Conservation (phyloP, 2,329 filamentous ascomycete species). For the Domatiomyces globalis region DNA sequence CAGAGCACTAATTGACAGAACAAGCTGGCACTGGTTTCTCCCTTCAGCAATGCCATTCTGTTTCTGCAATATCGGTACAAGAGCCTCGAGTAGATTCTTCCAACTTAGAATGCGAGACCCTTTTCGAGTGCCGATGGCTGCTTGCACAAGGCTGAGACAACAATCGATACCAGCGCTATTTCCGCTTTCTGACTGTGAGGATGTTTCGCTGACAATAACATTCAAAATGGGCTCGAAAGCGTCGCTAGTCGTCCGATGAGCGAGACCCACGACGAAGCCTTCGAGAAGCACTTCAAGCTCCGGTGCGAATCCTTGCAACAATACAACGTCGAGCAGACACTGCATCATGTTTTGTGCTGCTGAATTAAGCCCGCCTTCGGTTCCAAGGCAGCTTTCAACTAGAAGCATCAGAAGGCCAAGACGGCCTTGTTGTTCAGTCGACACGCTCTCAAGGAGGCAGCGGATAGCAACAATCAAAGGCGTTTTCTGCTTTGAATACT, state of each 20-base stretch:
- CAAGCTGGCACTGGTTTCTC: slow-evolving; percentile 16
- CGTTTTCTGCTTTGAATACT: slow-evolving; percentile 56
- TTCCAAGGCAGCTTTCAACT: slow-evolving; percentile 59
- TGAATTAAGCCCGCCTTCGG: slow-evolving; percentile 45
- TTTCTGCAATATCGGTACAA: slow-evolving; percentile 27
- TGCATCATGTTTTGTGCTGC: slow-evolving; percentile 40
- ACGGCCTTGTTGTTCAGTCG: slow-evolving; percentile 47
- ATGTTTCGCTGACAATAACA: slow-evolving; percentile 40
- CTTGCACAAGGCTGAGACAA: slow-evolving; percentile 46
- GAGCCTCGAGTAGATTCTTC: slow-evolving; percentile 45
- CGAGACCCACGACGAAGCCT: slow-evolving; percentile 64
- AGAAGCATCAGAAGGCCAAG: slow-evolving; percentile 88
- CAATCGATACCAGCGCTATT: neutral
- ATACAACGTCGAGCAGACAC: slow-evolving; percentile 32
- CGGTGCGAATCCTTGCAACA: slow-evolving; percentile 31
- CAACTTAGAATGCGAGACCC: slow-evolving; percentile 62
- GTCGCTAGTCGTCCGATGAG: slow-evolving; percentile 65
- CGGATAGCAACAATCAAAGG: slow-evolving; percentile 57
- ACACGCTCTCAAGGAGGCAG: slow-evolving; percentile 48
- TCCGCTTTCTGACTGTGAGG: slow-evolving; percentile 27
- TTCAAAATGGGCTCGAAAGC: slow-evolving; percentile 58
- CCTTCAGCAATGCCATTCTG: slow-evolving; percentile 10
- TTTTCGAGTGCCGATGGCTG: slow-evolving; percentile 64
- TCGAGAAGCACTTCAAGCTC: slow-evolving; percentile 38
- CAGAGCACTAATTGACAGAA: slow-evolving; percentile 43